Percentiles rank a stretch among this genome's conserved stretches.
These are phyloP conservation scores for Pavlovales sp. DNA, from an alignment of 208 protist genomes.

Conservation along the genomic window DNA sequence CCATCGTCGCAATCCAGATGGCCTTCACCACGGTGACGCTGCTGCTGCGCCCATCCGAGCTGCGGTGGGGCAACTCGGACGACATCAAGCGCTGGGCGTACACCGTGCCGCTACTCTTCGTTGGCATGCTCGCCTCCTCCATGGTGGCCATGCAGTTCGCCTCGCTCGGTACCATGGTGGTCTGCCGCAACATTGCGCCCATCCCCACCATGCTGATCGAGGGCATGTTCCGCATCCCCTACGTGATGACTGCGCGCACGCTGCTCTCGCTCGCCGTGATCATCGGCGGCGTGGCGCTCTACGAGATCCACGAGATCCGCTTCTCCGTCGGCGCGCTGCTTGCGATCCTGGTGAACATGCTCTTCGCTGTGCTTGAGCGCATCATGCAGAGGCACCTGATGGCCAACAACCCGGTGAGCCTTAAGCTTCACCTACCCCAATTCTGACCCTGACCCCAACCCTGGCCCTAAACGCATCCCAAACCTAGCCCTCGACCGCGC, in stretches of 20 bases:
- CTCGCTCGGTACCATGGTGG: constrained; percentile 19
- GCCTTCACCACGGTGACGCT: neutral
- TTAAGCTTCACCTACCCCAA: neutral
- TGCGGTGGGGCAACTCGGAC: neutral
- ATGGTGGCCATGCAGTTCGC: constrained; percentile 14
- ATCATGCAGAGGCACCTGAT: constrained; percentile 29
- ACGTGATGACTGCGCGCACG: neutral
- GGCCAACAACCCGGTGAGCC: neutral
- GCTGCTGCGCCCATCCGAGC: neutral
- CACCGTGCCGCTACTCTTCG: constrained; percentile 30
- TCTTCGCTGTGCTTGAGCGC: constrained; percentile 36
- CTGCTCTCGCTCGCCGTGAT: neutral
- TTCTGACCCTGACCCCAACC: neutral
- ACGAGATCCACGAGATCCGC: neutral
- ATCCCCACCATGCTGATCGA: constrained; percentile 21
- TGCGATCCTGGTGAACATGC: constrained; percentile 9
- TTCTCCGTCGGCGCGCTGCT: neutral
- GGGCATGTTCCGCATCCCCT: constrained; percentile 12
- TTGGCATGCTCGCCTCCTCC: constrained; percentile 11
- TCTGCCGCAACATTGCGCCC: constrained; percentile 32
- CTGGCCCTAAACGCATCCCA: too few relatives aligned
- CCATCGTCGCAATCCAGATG: constrained; percentile 19
- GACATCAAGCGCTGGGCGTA: constrained; percentile 1
- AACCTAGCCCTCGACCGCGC: too few relatives aligned
- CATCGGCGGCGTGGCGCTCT: neutral